Evolutionary conservation across 2,329 filamentous ascomycete genomes (phyloP).

Genomic region (Aspergillus quadrilineatus): DNA sequence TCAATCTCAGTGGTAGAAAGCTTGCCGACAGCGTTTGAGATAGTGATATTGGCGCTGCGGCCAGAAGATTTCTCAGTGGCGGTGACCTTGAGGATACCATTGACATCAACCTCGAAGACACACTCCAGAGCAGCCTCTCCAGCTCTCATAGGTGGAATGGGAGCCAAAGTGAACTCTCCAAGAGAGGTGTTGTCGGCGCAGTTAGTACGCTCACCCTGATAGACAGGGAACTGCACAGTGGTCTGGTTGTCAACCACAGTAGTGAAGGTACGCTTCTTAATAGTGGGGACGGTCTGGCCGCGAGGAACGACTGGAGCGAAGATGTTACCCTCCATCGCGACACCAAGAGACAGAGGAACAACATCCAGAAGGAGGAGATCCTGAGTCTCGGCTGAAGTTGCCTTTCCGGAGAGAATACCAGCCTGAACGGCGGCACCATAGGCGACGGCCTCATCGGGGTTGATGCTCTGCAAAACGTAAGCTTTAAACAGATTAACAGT

Average conservation of each 20-base stretch:
- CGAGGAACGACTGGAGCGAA: constrained; percentile 90
- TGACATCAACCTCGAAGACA: constrained; percentile 99
- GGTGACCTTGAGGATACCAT: constrained; percentile 99
- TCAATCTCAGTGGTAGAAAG: constrained; percentile 93
- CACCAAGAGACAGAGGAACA: constrained; percentile 92
- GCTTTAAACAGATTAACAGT: not conserved
- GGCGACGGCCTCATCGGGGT: constrained; percentile 98
- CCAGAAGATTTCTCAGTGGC: constrained; percentile 98
- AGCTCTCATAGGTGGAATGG: constrained; percentile 81
- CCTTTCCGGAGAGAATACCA: constrained; percentile 97
- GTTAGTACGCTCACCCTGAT: constrained; percentile 95
- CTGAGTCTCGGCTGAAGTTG: constrained; percentile 87
- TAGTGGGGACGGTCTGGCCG: constrained; percentile 70
- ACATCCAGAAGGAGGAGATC: constrained; percentile 97
- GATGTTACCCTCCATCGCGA: constrained; percentile 99
- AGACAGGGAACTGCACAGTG: constrained; percentile 88
- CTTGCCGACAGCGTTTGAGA: constrained; percentile 99
- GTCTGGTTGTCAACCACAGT: constrained; percentile 67
- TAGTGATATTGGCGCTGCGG: constrained; percentile 98
- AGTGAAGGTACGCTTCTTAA: constrained; percentile 89
- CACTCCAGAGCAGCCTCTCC: constrained; percentile 96
- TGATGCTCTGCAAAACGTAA: constrained; percentile 66
- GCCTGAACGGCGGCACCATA: constrained; percentile 99
- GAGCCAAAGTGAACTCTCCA: constrained; percentile 94
- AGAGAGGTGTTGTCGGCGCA: constrained; percentile 98